phyloP scores from a whole-genome alignment of 1,284 basidiomycete genomes.

The Cutaneotrichosporon cyanovorans region DNA sequence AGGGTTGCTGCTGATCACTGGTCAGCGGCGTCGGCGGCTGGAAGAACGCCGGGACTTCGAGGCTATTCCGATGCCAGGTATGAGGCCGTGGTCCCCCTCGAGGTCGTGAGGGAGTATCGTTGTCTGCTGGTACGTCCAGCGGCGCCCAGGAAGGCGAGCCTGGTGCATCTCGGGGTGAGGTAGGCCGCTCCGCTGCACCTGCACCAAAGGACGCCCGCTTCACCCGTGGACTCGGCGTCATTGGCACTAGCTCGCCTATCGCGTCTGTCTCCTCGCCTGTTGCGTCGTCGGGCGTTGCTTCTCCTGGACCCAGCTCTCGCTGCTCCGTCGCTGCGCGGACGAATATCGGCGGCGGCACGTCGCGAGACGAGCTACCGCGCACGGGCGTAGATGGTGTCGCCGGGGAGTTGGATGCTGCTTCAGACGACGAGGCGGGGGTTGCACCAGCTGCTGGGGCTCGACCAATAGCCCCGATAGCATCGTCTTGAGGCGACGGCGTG shows the following conservation, averaged over 20 bases:
- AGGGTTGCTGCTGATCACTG: background rate
- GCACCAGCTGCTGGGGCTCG: no score
- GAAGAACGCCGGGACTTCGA: conserved; percentile 4
- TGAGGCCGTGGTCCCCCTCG: background rate
- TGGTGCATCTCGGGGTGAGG: background rate
- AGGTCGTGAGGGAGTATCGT: background rate
- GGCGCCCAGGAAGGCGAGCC: conserved; percentile 1
- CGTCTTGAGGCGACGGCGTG: no score
- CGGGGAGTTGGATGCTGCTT: no score
- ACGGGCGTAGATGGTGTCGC: background rate
- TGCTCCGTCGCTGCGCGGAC: conserved; percentile 5
- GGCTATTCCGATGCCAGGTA: conserved; percentile 2
- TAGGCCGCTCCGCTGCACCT: conserved; percentile 1
- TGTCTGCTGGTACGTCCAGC: background rate
- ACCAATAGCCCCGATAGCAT: no score
- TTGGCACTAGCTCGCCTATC: conserved; percentile 4
- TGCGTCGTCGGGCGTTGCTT: background rate
- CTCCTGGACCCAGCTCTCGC: background rate
- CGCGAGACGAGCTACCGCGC: background rate
- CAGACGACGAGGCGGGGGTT: no score
- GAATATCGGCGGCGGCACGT: conserved; percentile 7
- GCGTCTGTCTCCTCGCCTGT: conserved; percentile 1
- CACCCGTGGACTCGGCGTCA: conserved; percentile 1
- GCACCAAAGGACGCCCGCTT: conserved; percentile 1
- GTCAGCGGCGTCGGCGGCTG: background rate